phyloP scores from a whole-genome alignment of 2,329 filamentous ascomycete species.

The Alternaria angustiovoidea region DNA sequence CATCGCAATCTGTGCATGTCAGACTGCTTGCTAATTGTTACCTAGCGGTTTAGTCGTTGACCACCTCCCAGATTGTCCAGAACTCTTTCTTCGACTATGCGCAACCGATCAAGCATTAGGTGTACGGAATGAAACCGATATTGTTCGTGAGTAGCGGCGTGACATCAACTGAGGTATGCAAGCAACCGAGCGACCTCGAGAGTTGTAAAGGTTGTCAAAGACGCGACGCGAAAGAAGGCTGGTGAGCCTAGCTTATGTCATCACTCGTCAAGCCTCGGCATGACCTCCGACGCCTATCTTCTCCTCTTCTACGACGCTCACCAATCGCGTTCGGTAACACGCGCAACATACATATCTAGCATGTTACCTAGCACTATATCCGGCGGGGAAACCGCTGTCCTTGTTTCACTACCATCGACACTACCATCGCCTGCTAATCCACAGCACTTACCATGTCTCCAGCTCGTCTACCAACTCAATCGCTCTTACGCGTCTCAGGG shows the following conservation, averaged over 20 bases:
- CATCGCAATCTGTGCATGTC: too few species aligned
- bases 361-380: constrained; percentile 1
- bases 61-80: neutral
- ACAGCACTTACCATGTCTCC: constrained; percentile 19
- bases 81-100: too few species aligned
- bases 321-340: neutral
- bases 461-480: constrained; percentile 4
- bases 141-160: too few species aligned
- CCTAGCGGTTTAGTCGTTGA: neutral
- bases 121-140: too few species aligned
- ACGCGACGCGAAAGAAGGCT: neutral
- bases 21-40: too few species aligned
- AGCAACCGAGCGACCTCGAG: too few species aligned
- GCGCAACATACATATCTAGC: neutral
- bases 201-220: neutral
- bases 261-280: neutral
- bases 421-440: neutral
- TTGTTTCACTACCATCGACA: neutral
- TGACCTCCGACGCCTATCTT: neutral
- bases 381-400: constrained; percentile 1
- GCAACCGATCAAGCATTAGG: neutral
- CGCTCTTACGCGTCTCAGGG: neutral
- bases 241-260: neutral
- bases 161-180: too few species aligned
- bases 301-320: neutral